phyloP scores from a whole-genome alignment of 441 rosid genomes.

The Arabidopsis lyrata region DNA sequence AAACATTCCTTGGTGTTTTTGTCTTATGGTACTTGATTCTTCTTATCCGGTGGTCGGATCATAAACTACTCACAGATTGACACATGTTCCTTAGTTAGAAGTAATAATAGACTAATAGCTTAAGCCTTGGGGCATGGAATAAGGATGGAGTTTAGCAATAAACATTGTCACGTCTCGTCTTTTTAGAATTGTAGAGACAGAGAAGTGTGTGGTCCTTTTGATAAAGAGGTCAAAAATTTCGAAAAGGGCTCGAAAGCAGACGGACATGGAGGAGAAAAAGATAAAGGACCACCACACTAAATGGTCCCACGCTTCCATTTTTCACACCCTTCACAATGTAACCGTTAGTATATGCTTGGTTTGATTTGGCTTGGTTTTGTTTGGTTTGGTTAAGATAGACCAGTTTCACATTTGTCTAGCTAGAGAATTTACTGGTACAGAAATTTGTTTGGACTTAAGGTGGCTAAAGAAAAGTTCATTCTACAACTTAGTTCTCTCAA shows the following conservation, averaged over 20 bases:
- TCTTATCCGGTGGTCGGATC: conserved; percentile 6
- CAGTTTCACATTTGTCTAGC: background rate
- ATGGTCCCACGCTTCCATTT: conserved; percentile 1
- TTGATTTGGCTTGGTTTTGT: too few species aligned
- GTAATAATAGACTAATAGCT: conserved; percentile 5
- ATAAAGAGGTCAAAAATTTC: background rate
- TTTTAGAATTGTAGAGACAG: conserved; percentile 25
- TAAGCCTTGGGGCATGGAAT: conserved; percentile 16
- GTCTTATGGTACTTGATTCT: background rate
- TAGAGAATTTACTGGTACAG: background rate
- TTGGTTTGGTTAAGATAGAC: too few species aligned
- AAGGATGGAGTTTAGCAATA: background rate
- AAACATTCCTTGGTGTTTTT: background rate
- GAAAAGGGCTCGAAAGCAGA: background rate
- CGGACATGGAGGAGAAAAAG: background rate
- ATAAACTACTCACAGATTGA: background rate
- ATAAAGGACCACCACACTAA: conserved; percentile 10
- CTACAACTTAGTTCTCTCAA: conserved; percentile 16
- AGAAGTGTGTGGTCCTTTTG: conserved; percentile 9
- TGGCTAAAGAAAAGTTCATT: background rate
- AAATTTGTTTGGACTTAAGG: background rate
- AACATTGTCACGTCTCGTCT: conserved; percentile 23
- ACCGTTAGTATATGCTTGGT: too few species aligned
- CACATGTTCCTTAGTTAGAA: background rate
- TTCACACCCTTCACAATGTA: conserved; percentile 12